A percentile compares a stretch with the other conserved stretches of the same genome.
Evolutionary conservation across 1,284 basidiomycete genomes (phyloP).

Genomic region (Pterula multifida): DNA sequence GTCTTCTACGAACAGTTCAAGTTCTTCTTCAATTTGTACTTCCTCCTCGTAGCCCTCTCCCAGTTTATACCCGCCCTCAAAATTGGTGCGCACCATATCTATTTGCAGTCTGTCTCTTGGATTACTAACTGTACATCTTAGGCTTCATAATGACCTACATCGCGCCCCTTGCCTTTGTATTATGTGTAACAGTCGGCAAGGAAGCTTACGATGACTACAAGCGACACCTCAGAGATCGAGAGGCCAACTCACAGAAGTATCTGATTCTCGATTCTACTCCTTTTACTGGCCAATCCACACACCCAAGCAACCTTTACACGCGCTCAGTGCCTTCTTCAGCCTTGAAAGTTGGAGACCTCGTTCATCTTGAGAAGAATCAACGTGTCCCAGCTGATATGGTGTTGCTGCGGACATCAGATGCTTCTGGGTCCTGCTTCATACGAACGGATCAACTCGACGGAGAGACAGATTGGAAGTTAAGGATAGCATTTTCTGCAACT

Average conservation of each 20-base stretch:
- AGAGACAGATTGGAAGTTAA: constrained; percentile 98
- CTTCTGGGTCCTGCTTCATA: constrained; percentile 91
- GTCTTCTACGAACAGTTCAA: constrained; percentile 99
- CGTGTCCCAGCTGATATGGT: constrained; percentile 94
- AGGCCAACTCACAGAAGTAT: constrained; percentile 92
- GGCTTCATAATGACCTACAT: constrained; percentile 96
- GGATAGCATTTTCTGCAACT: constrained; percentile 77
- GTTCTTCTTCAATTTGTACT: constrained; percentile 99
- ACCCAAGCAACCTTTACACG: constrained; percentile 27
- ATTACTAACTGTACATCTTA: constrained; percentile 16
- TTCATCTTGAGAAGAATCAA: constrained; percentile 93
- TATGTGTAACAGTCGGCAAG: constrained; percentile 94
- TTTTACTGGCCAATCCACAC: constrained; percentile 14
- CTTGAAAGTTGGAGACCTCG: constrained; percentile 85
- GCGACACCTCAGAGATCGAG: constrained; percentile 81
- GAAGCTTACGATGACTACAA: constrained; percentile 98
- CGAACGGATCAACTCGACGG: constrained; percentile 97
- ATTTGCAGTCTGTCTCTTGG: not conserved
- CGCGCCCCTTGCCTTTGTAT: constrained; percentile 90
- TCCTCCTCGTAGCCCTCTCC: constrained; percentile 90
- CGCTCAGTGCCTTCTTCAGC: constrained; percentile 80
- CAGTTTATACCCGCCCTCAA: constrained; percentile 95
- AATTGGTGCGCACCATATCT: constrained; percentile 53
- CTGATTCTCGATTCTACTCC: constrained; percentile 58
- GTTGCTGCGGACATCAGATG: constrained; percentile 78